These are phyloP conservation scores for Nigrograna mackinnonii DNA, from an alignment of 2,329 filamentous ascomycete genomes.

Conservation along the genomic window DNA sequence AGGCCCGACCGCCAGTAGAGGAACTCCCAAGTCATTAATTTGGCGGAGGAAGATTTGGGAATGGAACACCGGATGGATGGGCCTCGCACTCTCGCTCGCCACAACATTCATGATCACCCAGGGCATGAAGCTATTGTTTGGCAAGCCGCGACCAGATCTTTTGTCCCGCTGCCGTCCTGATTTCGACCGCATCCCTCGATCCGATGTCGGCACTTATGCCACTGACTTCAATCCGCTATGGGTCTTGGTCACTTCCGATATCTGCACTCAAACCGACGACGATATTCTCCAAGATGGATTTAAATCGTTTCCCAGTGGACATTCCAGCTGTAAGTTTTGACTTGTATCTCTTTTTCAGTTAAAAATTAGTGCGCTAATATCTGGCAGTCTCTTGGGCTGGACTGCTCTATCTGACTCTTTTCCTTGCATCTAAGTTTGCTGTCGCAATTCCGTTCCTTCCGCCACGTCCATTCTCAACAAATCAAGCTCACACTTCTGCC, in stretches of 20 bases:
- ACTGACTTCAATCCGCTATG: slow-evolving; percentile 58
- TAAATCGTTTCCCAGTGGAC: slow-evolving; percentile 45
- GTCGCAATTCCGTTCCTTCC: slow-evolving; percentile 73
- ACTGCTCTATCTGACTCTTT: slow-evolving; percentile 83
- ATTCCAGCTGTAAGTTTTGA: slow-evolving; percentile 65
- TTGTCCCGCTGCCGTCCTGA: slow-evolving; percentile 78
- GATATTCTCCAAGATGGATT: slow-evolving; percentile 35
- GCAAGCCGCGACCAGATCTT: slow-evolving; percentile 67
- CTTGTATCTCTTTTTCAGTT: not conserved
- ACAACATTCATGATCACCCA: slow-evolving; percentile 80
- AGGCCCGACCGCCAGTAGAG: slow-evolving; percentile 66
- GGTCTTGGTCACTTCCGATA: slow-evolving; percentile 72
- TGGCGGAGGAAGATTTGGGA: slow-evolving; percentile 91
- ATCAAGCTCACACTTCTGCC: slow-evolving; percentile 54
- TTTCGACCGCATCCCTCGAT: slow-evolving; percentile 55
- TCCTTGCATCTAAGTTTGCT: slow-evolving; percentile 80
- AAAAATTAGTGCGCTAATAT: no score
- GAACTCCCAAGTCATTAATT: slow-evolving; percentile 66
- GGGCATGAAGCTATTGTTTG: slow-evolving; percentile 77
- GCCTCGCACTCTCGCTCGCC: slow-evolving; percentile 73
- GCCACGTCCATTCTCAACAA: slow-evolving; percentile 49
- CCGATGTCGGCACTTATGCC: slow-evolving; percentile 59
- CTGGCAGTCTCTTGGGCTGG: slow-evolving; percentile 72
- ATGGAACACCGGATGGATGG: slow-evolving; percentile 82
- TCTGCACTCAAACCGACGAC: slow-evolving; percentile 71